These are phyloP conservation scores for Epichloe elymi DNA, from an alignment of 2,329 filamentous ascomycete species.

Conservation along the genomic window DNA sequence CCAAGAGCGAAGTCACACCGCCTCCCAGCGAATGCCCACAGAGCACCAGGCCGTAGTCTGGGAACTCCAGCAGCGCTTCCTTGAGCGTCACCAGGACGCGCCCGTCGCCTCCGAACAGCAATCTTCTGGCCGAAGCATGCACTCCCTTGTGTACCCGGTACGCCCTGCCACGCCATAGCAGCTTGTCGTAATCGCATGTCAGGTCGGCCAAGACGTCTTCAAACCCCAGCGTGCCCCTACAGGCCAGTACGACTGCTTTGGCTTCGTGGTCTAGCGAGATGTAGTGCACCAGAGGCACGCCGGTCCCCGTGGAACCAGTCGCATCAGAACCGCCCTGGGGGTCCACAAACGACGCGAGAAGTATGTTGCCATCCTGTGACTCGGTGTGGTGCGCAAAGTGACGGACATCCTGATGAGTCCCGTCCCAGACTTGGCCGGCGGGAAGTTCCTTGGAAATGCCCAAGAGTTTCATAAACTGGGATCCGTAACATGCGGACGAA, in stretches of 20 bases:
- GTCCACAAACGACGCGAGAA: constrained; percentile 60
- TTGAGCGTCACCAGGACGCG: constrained; percentile 53
- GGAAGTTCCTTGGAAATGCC: constrained; percentile 43
- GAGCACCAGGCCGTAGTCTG: constrained; percentile 56
- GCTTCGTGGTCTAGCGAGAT: constrained; percentile 59
- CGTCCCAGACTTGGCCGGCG: constrained; percentile 27
- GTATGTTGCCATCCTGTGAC: constrained; percentile 41
- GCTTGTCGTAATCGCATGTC: constrained; percentile 59
- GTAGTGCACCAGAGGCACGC: constrained; percentile 60
- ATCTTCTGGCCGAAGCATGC: constrained; percentile 54
- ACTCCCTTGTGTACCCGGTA: constrained; percentile 67
- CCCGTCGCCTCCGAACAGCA: constrained; percentile 55
- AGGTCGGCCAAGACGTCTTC: constrained; percentile 63
- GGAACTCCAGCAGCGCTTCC: constrained; percentile 51
- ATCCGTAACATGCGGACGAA: constrained; percentile 53
- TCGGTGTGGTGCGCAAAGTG: constrained; percentile 52
- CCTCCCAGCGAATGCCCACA: constrained; percentile 59
- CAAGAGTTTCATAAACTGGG: constrained; percentile 48
- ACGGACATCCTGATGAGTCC: constrained; percentile 45
- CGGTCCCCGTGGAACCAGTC: constrained; percentile 49
- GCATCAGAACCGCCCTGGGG: constrained; percentile 53
- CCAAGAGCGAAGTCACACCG: constrained; percentile 55
- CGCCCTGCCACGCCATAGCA: constrained; percentile 46
- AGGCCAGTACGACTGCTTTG: constrained; percentile 59
- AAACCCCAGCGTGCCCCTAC: constrained; percentile 58